These are phyloP conservation scores for Selaginella moellendorffii DNA, from an alignment of 75 land plant genomes.

Conservation along the genomic window DNA sequence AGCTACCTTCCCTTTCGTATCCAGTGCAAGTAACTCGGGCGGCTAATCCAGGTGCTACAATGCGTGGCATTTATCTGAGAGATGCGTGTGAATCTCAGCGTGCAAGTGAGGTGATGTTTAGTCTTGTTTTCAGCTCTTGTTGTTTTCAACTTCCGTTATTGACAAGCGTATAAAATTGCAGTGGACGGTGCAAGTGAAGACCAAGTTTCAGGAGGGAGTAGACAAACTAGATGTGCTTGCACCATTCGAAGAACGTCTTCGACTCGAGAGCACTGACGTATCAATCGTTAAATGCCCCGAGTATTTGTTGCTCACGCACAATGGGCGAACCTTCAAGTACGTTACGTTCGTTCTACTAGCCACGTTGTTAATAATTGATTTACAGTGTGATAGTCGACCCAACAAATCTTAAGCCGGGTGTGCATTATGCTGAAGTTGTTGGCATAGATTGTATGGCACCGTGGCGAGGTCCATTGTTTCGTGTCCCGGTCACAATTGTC, in stretches of 20 bases:
- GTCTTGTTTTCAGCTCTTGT: too few relatives aligned
- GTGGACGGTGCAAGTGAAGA: conserved; percentile 84
- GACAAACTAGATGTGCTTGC: conserved; percentile 62
- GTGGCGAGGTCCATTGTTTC: conserved; percentile 87
- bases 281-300: conserved; percentile 57
- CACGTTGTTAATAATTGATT: not conserved
- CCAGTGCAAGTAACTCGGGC: conserved; percentile 38
- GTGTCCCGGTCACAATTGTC: conserved; percentile 66
- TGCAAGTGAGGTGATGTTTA: conserved; percentile 53
- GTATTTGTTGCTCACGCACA: conserved; percentile 81
- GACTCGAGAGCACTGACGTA: conserved; percentile 41
- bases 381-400: conserved; percentile 86
- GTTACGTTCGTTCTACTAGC: conserved; percentile 12
- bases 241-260: conserved; percentile 87
- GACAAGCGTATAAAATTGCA: too few relatives aligned
- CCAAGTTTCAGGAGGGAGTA: conserved; percentile 84
- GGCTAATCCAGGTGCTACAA: conserved; percentile 58
- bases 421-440: conserved; percentile 74
- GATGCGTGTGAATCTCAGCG: conserved; percentile 43
- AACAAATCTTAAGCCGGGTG: conserved; percentile 45
- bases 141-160: too few relatives aligned
- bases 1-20: conserved; percentile 57
- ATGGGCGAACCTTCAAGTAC: conserved; percentile 90
- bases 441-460: conserved; percentile 82
- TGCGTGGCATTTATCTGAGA: conserved; percentile 79